Evolutionary conservation across 106 monocot species (phyloP).

Genomic region (Chionographis japonica): DNA sequence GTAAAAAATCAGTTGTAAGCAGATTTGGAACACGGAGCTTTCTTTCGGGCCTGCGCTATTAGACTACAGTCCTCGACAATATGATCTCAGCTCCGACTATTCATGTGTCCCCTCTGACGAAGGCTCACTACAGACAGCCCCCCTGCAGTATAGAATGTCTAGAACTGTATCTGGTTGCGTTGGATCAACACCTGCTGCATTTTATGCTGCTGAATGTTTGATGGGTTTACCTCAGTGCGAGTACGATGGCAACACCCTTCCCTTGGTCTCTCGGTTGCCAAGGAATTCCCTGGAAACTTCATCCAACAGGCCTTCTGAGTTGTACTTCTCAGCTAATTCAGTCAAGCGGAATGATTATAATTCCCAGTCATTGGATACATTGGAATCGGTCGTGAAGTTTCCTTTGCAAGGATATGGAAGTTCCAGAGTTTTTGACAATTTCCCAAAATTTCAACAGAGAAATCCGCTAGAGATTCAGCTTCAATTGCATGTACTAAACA

Average conservation of each 20-base stretch:
- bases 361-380: slow-evolving; percentile 5
- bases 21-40: slow-evolving; percentile 8
- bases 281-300: slow-evolving; percentile 1
- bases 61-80: slow-evolving; percentile 4
- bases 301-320: neutral
- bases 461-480: slow-evolving; percentile 4
- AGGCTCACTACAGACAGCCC: neutral
- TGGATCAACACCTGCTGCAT: slow-evolving; percentile 27
- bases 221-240: slow-evolving; percentile 38
- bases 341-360: slow-evolving; percentile 4
- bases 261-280: slow-evolving; percentile 3
- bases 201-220: slow-evolving; percentile 32
- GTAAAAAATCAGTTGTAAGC: slow-evolving; percentile 5
- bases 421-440: slow-evolving; percentile 4
- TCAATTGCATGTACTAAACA: slow-evolving; percentile 6
- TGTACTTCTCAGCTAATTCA: neutral
- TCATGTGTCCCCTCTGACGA: slow-evolving; percentile 1
- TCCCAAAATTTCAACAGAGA: neutral
- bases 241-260: slow-evolving; percentile 8
- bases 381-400: slow-evolving; percentile 28
- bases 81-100: neutral
- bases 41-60: neutral
- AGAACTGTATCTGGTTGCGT: slow-evolving; percentile 11
- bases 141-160: neutral
- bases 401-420: slow-evolving; percentile 9